Evolutionary conservation across 805 yeast genomes (phyloP), one percentile per base, ranked within the genome.

Genomic region (Saccharomyces mikatae): DNA sequence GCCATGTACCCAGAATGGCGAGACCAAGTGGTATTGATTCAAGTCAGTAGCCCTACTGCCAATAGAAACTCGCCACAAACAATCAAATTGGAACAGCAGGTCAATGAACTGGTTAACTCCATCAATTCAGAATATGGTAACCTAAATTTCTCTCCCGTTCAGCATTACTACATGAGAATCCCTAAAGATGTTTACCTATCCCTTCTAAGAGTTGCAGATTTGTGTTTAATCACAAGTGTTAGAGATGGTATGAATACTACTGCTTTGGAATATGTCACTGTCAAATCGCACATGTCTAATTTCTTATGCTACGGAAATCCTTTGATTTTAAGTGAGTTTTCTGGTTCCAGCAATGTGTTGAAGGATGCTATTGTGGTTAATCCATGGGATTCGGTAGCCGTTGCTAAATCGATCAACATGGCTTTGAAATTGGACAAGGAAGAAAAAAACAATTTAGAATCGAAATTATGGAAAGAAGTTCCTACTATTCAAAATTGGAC

Each of bases 161-260:
- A 89, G 62, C 97, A 92, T 69, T 94, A 89, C 72, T 95, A 91
- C 64, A 87, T 89, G 81, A 81, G 95, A 62, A 81, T 94, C 58
- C 89, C 85, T 36, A 84, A 86, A 60, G 94, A 86, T 55, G 98
- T 92, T 70, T 94, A 94, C 70, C 76, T 87, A 56, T 97, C 98
- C 0, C 73, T 94, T 50, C 74, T 94, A 54, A 78, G 96, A 58
- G 91, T 82, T 14, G 98, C 98, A 0, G 97, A 94, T 66, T 74
- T 94, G 60, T 91, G 96, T 29, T 72, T 94, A 53, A 87, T 90
- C 58, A 89, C 97, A 0, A 84, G 96, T 1, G 84, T 92, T 29
- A 82, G 99, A 67, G 99, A 94, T 69, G 97, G 97, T 54, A 90
- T 92, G 86, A 92, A 90, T 72, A 89, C 97, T 4, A 94, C 98